Percentiles rank a stretch among this genome's conserved stretches.
These are phyloP conservation scores for Ajuga chamaepitys DNA, from an alignment of 257 asterid genomes.

Conservation along the genomic window DNA sequence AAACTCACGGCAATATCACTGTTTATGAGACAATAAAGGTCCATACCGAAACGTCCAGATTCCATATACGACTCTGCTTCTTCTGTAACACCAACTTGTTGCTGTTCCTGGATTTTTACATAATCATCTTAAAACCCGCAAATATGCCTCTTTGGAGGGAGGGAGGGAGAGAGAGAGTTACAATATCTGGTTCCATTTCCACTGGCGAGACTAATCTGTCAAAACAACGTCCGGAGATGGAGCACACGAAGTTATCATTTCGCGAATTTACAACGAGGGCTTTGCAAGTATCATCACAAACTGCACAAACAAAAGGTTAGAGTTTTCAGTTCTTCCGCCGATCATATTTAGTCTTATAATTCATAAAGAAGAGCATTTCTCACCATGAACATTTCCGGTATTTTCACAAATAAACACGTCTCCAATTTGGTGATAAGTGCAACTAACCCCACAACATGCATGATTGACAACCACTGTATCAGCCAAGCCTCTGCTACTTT, in stretches of 20 bases:
- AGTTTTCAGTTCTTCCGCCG: neutral
- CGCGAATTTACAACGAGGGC: constrained; percentile 65
- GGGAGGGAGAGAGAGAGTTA: constrained; percentile 31
- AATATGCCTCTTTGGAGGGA: neutral
- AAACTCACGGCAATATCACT: no score
- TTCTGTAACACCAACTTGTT: constrained; percentile 62
- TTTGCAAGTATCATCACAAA: constrained; percentile 89
- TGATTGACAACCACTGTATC: constrained; percentile 64
- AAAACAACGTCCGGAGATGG: constrained; percentile 92
- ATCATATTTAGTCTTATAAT: neutral
- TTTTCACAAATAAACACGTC: constrained; percentile 94
- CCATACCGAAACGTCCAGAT: constrained; percentile 85
- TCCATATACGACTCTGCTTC: constrained; percentile 97
- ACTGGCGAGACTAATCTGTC: constrained; percentile 61
- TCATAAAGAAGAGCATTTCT: constrained; percentile 9
- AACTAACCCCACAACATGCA: constrained; percentile 81
- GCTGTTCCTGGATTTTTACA: constrained; percentile 67
- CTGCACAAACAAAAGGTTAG: constrained; percentile 41
- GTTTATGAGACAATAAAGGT: no score
- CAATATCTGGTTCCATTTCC: constrained; percentile 76
- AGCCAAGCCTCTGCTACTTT: constrained; percentile 78
- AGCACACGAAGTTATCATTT: constrained; percentile 75
- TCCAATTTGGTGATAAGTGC: constrained; percentile 75
- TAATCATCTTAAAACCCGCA: neutral
- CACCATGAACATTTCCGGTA: constrained; percentile 96